Base-by-base conservation (phyloP, 2,329 filamentous ascomycete genomes). In the Trichophyton schoenleinii region DNA sequence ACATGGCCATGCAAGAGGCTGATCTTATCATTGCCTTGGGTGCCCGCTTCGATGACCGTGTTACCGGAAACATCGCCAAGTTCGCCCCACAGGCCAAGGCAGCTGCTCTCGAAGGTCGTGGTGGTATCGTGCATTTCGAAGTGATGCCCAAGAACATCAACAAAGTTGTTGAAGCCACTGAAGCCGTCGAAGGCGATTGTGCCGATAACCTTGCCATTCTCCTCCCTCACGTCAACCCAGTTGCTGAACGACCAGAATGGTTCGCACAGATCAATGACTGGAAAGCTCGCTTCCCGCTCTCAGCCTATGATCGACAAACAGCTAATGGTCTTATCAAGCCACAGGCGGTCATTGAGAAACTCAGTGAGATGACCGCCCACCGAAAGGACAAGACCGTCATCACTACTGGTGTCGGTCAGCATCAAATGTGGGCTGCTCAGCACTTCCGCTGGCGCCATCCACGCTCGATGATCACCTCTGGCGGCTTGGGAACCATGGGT, bases 71-170 rank as follows among this genome's bases (percentile, higher is more conserved):
- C 72, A 81, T 96, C 59, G 75, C 84, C 68, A 95, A 92, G 73
- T 99, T 97, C 67, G 94, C 91, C 0, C 94, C 94, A 2, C 84
- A 83, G 59, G 94, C 94, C 52, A 94, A 88, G 77, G 83, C 85
- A 13, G 94, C 94, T 0, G 92, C 90, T 3, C 80, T 83, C 9
- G 89, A 96, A 77, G 86, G 86, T 60, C 88, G 91, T 64, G 94
- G 94, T 69, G 94, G 94, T 70, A 97, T 99, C 69, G 83, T 97
- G 15, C 92, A 99, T 76, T 97, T 97, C 70, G 92, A 97, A 73
- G 92, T 99, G 70, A 88, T 97, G 87, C 92, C 94, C 69, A 99
- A 99, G 86, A 97, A 99, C 80, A 97, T 97, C 79, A 97, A 97
- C 85, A 99, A 97, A 83, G 91, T 97, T 48, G 88, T 99, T 13